Evolutionary conservation across 1,284 basidiomycete genomes (phyloP).

Genomic region (Rhizoctonia solani): DNA sequence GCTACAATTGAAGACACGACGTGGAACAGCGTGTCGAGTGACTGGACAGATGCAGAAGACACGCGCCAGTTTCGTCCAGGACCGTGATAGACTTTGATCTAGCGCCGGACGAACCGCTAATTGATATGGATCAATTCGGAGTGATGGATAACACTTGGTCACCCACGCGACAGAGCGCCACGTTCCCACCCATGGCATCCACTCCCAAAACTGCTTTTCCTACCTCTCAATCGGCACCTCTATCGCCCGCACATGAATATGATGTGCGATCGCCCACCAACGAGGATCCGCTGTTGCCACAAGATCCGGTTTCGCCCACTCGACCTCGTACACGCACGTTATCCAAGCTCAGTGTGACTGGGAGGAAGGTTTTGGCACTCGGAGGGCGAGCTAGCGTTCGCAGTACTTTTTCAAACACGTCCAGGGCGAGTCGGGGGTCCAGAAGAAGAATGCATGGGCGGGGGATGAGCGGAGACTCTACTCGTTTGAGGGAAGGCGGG

Average conservation of each 20-base stretch:
- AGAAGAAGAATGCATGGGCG: neutral
- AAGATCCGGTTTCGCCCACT: too few relatives aligned
- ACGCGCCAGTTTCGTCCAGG: too few relatives aligned
- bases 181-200: neutral
- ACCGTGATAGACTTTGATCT: neutral
- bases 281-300: too few relatives aligned
- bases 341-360: slow-evolving; percentile 11
- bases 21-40: slow-evolving; percentile 1
- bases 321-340: slow-evolving; percentile 6
- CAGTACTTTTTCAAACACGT: slow-evolving; percentile 4
- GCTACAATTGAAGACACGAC: neutral
- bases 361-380: neutral
- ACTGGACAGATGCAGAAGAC: too few relatives aligned
- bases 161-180: neutral
- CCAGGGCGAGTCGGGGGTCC: neutral
- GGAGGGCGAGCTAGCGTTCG: neutral
- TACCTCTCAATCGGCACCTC: too few relatives aligned
- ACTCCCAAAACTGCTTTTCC: neutral
- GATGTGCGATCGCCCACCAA: too few relatives aligned
- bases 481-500: neutral
- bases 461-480: neutral
- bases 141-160: neutral
- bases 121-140: neutral
- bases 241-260: too few relatives aligned
- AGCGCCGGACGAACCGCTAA: neutral